Conservation (phyloP, 495 filamentous ascomycete genomes). For the Penicillium cataractarum region DNA sequence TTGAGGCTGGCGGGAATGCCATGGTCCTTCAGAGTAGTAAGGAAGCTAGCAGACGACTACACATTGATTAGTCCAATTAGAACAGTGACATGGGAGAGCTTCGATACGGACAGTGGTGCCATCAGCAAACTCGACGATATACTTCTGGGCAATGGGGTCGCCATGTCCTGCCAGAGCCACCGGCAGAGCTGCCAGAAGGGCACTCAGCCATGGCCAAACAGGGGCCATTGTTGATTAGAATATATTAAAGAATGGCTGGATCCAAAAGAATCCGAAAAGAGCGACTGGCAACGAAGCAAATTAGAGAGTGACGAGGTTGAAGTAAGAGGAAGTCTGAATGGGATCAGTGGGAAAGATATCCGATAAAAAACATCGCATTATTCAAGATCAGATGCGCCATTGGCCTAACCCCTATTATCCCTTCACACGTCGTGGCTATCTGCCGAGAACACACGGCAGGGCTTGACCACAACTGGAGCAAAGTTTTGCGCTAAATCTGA, state of each 20-base stretch:
- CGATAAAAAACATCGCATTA: background rate
- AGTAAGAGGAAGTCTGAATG: background rate
- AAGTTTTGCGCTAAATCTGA: background rate
- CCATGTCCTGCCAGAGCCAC: constrained; percentile 22
- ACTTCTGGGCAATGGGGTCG: constrained; percentile 19
- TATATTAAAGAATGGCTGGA: background rate
- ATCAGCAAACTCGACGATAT: constrained; percentile 29
- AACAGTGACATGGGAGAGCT: background rate
- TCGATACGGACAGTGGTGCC: constrained; percentile 1
- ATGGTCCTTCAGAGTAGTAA: background rate
- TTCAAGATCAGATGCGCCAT: background rate
- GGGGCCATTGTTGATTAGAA: background rate
- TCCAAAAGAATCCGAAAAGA: background rate
- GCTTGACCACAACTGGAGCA: background rate
- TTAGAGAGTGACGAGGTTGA: background rate
- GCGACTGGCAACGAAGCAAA: background rate
- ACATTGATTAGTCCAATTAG: background rate
- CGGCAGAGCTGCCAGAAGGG: constrained; percentile 13
- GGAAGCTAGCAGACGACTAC: constrained; percentile 1
- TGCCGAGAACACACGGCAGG: background rate
- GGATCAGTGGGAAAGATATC: background rate
- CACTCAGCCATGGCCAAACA: background rate
- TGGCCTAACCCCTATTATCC: background rate
- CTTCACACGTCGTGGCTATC: background rate
- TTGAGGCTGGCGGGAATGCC: background rate